A percentile compares a stretch with the other conserved stretches of the same genome.
phyloP scores from a whole-genome alignment of 2,329 filamentous ascomycete species.

The Tolypocladium nubicola region DNA sequence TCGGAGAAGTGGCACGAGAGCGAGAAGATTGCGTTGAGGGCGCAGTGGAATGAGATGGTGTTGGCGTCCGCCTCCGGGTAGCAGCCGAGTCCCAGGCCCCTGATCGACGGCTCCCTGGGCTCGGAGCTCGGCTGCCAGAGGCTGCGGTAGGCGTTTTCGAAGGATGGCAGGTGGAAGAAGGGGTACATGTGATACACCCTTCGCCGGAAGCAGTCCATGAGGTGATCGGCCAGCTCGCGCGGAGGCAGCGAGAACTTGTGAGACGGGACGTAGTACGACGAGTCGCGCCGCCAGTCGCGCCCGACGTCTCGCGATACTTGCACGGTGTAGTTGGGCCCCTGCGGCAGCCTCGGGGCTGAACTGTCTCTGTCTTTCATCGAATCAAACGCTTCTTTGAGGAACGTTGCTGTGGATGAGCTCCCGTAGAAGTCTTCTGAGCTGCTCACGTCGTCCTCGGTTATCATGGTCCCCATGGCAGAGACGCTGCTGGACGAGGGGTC shows the following conservation, averaged over 20 bases:
- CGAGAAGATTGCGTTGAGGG: constrained; percentile 4
- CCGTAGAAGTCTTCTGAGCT: neutral
- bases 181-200: constrained; percentile 31
- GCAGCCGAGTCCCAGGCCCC: constrained; percentile 20
- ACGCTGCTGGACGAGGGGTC: constrained; percentile 10
- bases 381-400: constrained; percentile 25
- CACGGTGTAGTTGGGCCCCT: neutral
- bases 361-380: constrained; percentile 11
- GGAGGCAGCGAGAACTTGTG: constrained; percentile 26
- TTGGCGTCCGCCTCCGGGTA: constrained; percentile 15
- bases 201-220: constrained; percentile 26
- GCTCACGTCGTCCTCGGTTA: constrained; percentile 17
- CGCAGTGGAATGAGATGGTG: constrained; percentile 24
- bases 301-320: neutral
- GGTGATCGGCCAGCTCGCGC: constrained; percentile 27
- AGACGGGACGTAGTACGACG: constrained; percentile 5
- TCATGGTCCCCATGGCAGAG: constrained; percentile 26
- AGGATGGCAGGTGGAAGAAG: constrained; percentile 29
- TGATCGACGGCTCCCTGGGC: neutral
- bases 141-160: constrained; percentile 25
- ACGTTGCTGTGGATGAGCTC: constrained; percentile 16
- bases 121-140: constrained; percentile 19
- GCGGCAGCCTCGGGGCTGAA: neutral
- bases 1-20: neutral
- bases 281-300: constrained; percentile 3